Evolutionary conservation across 306 rosid genomes (phyloP), one percentile per base, ranked within the genome.

Genomic region (Gynostemma pentaphyllum): DNA sequence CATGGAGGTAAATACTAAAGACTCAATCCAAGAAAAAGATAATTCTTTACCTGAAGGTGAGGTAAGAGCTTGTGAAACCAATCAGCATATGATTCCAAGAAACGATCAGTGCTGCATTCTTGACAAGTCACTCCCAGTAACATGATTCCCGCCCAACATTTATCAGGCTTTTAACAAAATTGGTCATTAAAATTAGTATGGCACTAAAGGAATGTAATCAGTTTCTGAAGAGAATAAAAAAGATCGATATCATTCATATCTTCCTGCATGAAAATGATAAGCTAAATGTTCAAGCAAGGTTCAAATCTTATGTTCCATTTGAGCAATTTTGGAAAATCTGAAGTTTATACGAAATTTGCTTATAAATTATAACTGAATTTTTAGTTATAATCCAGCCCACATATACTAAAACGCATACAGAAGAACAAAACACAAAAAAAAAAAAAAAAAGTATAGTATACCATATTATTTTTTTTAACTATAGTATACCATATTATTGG

Each of bases 131-230:
- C 51, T 67, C 99, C 99, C 32, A 92, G 75, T 73, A 92, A 76
- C 40, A 86, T 73, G 76, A 86, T 78, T 59, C 95, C 99, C 18
- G 76, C 94, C 94, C 95, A 92, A 68, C 97, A 77, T 79, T 92
- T 88, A 78, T 88, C 95, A 74, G 94, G 89, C 99, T 92, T 80
- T n/a, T 5, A 74, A 71, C 65, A 69, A 59, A 57, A 65, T 45
- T 64, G 67, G 21, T 48, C 14, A 66, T 44, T 42, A 62, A 72
- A 57, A 62, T 66, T 50, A 78, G 66, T n/a, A 40, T 54, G 14
- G 12, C 29, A 11, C 10, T 18, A 21, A 57, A 36, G 26, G 34
- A 60, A 61, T 2, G 23, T 23, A 8, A 40, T 34, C 36, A 61
- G 40, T 40, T 14, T 61, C 50, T 41, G 1, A 60, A 61, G 37